Conservation (phyloP, 306 rosid genomes). For the Inga oerstediana region DNA sequence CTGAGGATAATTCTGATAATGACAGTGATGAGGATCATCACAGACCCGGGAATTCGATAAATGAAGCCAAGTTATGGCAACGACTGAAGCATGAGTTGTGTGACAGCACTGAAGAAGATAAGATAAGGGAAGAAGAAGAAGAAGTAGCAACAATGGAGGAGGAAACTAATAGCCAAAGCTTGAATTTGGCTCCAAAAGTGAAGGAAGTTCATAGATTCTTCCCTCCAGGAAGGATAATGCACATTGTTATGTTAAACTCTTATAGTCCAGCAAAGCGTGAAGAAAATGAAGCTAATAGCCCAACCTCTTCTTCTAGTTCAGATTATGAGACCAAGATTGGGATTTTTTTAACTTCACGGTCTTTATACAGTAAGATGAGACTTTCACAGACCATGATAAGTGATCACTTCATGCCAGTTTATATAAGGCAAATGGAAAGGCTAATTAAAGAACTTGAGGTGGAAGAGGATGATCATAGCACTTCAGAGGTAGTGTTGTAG, state of each 20-base stretch:
- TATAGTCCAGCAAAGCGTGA: conserved; percentile 42
- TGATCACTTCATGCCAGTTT: conserved; percentile 94
- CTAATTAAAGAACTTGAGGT: conserved; percentile 69
- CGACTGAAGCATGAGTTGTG: conserved; percentile 86
- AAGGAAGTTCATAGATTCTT: conserved; percentile 82
- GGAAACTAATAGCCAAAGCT: conserved; percentile 51
- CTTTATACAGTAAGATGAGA: conserved; percentile 79
- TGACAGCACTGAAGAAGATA: conserved; percentile 53
- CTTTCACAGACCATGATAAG: conserved; percentile 93
- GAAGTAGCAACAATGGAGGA: conserved; percentile 66
- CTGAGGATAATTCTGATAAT: conserved; percentile 37
- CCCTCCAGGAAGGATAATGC: conserved; percentile 95
- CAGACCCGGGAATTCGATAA: conserved; percentile 59
- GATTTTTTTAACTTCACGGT: conserved; percentile 79
- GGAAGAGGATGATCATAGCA: conserved; percentile 47
- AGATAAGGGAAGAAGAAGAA: conserved; percentile 76
- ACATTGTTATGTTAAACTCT: conserved; percentile 54
- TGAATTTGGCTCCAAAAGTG: conserved; percentile 51
- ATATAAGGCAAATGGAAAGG: conserved; percentile 81
- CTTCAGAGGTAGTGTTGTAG: conserved; percentile 47
- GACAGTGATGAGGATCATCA: conserved; percentile 42
- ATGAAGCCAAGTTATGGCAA: conserved; percentile 92
- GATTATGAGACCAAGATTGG: conserved; percentile 61
- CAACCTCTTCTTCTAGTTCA: conserved; percentile 43
- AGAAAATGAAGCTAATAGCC: conserved; percentile 47